Base-by-base conservation (phyloP, 441 rosid genomes). In the Hura crepitans region DNA sequence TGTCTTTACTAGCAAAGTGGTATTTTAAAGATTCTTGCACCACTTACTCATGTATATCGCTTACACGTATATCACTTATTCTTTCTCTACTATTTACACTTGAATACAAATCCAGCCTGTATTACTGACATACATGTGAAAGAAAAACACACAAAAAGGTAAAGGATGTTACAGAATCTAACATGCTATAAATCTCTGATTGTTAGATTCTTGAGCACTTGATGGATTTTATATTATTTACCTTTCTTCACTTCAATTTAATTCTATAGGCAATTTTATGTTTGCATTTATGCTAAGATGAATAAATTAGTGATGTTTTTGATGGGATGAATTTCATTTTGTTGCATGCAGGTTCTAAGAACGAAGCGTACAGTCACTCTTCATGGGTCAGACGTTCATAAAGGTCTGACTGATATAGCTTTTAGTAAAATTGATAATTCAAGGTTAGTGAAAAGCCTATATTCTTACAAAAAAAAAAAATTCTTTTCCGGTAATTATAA, bases 331-430 rank as follows among this genome's bases (percentile, higher is more conserved):
- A 54, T 50, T 59, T 75, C 13, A 12, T 61, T 63, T 68, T 27
- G 30, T 22, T 68, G 67, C 42, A 35, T 81, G 73, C 86, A 90
- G 99, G 86, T 85, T 68, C 75, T 95, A 70, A 85, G 74, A 80
- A 77, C 92, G 69, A 86, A 78, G 74, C 75, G 74, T 18, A 62
- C 77, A 74, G 80, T 83, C 65, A 81, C 88, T 6, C 72, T 86
- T 79, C 74, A 81, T 55, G 96, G 97, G 66, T 82, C 83, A 56
- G 72, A 78, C 37, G 46, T 79, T 69, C 72, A 13, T 27, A 83
- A 80, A 71, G 97, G 96, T 68, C 78, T 89, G 65, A 83, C 92
- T 56, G 97, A 88, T 77, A 72, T 95, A 68, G 87, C 96, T 60
- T 89, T 90, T 56, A 73, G 73, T 50, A 69, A 79, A 61, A 65